Conservation (phyloP, 768 basidiomycete genomes). For the Kwoniella dendrophila region DNA sequence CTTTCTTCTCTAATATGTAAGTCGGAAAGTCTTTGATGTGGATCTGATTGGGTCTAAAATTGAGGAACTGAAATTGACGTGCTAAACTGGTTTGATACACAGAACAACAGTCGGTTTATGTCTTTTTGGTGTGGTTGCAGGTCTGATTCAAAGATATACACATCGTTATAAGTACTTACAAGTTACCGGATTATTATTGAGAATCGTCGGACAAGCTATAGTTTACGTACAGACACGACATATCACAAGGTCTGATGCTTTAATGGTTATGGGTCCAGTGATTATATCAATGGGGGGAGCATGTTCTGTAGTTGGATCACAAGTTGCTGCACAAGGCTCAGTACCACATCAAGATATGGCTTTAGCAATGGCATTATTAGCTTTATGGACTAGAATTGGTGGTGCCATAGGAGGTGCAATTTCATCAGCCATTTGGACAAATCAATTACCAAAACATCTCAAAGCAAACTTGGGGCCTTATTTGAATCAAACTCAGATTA, state of each 20-base stretch:
- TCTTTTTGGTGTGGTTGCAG: slow-evolving; percentile 52
- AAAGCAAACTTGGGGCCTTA: not conserved
- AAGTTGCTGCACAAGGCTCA: slow-evolving; percentile 53
- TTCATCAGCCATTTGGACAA: slow-evolving; percentile 42
- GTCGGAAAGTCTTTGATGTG: no score
- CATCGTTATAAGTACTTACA: slow-evolving; percentile 56
- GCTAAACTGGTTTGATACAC: slow-evolving; percentile 21
- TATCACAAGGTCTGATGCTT: not conserved
- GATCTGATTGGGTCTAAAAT: no score
- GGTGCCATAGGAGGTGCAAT: slow-evolving; percentile 53
- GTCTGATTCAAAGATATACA: slow-evolving; percentile 44
- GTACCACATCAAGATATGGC: slow-evolving; percentile 56
- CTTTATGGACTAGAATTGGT: slow-evolving; percentile 56
- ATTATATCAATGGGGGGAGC: slow-evolving; percentile 39
- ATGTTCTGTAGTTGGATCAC: slow-evolving; percentile 42
- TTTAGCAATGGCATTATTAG: slow-evolving; percentile 49
- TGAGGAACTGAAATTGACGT: no score
- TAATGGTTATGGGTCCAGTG: slow-evolving; percentile 10
- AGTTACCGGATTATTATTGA: slow-evolving; percentile 40
- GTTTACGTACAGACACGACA: slow-evolving; percentile 15
- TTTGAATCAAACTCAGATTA: slow-evolving; percentile 7
- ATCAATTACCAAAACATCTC: slow-evolving; percentile 25
- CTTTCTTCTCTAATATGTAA: slow-evolving; percentile 18
- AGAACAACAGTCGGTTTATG: slow-evolving; percentile 44
- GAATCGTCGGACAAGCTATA: slow-evolving; percentile 43